These are phyloP conservation scores for Narthecium ossifragum DNA, from an alignment of 106 monocot genomes.

Conservation along the genomic window DNA sequence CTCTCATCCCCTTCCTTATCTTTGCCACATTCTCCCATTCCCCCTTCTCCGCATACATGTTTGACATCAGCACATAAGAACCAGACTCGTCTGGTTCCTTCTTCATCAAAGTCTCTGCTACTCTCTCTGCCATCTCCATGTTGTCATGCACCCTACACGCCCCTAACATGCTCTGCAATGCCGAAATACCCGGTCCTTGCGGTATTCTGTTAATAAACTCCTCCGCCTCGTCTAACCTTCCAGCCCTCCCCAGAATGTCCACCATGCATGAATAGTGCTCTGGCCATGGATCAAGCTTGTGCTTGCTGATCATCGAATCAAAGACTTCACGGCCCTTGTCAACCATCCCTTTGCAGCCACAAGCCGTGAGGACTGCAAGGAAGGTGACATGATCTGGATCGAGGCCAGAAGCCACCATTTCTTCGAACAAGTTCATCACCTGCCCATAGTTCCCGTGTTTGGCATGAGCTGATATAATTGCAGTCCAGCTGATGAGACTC, in stretches of 20 bases:
- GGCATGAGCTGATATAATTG: conserved; percentile 67
- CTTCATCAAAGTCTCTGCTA: conserved; percentile 49
- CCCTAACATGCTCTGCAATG: conserved; percentile 78
- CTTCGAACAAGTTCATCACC: conserved; percentile 55
- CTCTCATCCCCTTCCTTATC: conserved; percentile 68
- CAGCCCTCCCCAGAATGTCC: conserved; percentile 85
- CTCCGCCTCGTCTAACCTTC: conserved; percentile 67
- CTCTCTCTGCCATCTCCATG: conserved; percentile 49
- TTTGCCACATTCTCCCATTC: conserved; percentile 81
- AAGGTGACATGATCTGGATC: conserved; percentile 54
- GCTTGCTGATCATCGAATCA: conserved; percentile 28
- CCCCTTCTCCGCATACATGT: conserved; percentile 71
- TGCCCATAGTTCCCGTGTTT: conserved; percentile 48
- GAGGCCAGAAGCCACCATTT: conserved; percentile 39
- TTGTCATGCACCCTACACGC: conserved; percentile 68
- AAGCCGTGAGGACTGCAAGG: conserved; percentile 70
- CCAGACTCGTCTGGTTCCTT: conserved; percentile 70
- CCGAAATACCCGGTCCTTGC: conserved; percentile 40
- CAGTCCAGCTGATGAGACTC: conserved; percentile 66
- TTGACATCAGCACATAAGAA: conserved; percentile 71
- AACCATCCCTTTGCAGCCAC: conserved; percentile 64
- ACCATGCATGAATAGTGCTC: conserved; percentile 88
- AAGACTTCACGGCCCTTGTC: conserved; percentile 42
- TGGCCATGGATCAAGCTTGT: conserved; percentile 50
- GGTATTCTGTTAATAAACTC: conserved; percentile 38